Percentiles rank a stretch among this genome's conserved stretches.
Conservation (phyloP, 306 rosid species). For the Pyrus pyrifolia region DNA sequence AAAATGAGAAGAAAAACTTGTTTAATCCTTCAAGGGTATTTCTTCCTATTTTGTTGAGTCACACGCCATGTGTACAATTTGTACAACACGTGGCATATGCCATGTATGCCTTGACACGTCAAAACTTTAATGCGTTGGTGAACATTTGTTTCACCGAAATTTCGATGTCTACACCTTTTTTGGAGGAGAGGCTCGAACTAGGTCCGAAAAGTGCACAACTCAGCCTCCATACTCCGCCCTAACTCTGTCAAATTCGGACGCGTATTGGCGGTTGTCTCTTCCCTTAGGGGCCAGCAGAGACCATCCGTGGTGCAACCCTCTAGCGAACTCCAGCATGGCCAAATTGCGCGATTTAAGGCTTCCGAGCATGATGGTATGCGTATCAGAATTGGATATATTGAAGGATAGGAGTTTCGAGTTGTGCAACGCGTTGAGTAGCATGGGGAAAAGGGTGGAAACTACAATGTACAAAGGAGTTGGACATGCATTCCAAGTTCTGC, state of each 20-base stretch:
- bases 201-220: constrained; percentile 45
- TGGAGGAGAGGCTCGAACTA: constrained; percentile 68
- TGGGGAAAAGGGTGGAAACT: constrained; percentile 60
- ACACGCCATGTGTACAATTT: no score
- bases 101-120: no score
- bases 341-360: constrained; percentile 41
- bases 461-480: constrained; percentile 60
- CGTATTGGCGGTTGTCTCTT: constrained; percentile 73
- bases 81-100: no score
- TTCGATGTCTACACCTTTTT: no score
- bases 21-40: no score
- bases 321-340: constrained; percentile 19
- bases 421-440: constrained; percentile 39
- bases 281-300: constrained; percentile 63
- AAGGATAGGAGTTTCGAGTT: constrained; percentile 63
- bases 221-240: constrained; percentile 54
- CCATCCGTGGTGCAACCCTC: constrained; percentile 74
- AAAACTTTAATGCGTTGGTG: no score
- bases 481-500: constrained; percentile 74
- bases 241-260: constrained; percentile 48
- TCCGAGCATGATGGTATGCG: constrained; percentile 48
- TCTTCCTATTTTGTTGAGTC: no score
- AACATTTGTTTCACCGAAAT: no score
- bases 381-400: constrained; percentile 73
- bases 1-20: no score